These are phyloP conservation scores for Malus hybrid DNA, from an alignment of 331 rosid genomes.

Conservation along the genomic window DNA sequence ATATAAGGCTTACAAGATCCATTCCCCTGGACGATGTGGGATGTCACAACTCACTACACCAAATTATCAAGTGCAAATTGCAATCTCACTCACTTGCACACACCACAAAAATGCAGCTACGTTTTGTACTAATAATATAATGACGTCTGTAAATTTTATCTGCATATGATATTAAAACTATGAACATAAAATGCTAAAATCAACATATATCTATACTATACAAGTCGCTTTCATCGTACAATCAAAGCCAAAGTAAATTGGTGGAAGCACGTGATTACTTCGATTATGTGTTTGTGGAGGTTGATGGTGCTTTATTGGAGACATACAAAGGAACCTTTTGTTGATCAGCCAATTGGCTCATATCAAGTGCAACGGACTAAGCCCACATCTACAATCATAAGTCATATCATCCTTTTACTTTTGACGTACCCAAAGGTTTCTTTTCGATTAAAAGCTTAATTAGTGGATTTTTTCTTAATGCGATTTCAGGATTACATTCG, in stretches of 20 bases:
- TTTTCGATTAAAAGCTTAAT: too few species aligned
- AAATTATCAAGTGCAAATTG: background rate
- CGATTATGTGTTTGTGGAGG: background rate
- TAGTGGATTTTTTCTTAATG: too few species aligned
- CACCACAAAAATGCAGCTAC: background rate
- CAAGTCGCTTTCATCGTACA: background rate
- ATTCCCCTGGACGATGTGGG: too few species aligned
- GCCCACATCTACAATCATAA: too few species aligned
- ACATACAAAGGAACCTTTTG: background rate
- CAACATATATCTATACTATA: accelerated
- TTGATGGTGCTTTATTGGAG: background rate
- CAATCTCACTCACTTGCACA: background rate
- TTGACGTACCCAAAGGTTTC: too few species aligned
- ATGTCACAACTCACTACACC: background rate
- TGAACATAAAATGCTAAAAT: too few species aligned
- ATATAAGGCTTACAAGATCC: too few species aligned
- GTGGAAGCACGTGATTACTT: background rate
- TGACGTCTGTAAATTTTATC: accelerated
- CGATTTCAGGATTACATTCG: too few species aligned
- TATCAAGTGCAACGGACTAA: background rate
- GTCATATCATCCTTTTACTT: too few species aligned
- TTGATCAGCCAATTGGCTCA: background rate
- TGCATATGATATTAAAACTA: too few species aligned
- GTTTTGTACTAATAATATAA: too few species aligned
- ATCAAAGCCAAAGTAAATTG: too few species aligned